phyloP scores from a whole-genome alignment of 495 filamentous ascomycete species.

The Penicillium bovifimosum region DNA sequence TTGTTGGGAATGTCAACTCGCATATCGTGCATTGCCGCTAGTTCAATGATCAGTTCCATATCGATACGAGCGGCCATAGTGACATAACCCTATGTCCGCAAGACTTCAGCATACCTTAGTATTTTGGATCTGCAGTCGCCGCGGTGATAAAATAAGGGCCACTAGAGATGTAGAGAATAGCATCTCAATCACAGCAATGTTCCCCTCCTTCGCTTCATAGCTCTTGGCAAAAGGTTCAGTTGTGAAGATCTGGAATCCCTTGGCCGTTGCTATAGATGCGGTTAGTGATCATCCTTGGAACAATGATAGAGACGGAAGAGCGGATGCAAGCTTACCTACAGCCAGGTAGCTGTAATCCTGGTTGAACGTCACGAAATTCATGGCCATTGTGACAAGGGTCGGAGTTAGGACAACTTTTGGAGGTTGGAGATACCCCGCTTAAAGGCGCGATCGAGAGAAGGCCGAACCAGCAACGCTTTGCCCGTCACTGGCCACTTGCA shows the following conservation, averaged over 20 bases:
- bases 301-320: neutral
- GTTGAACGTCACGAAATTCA: conserved; percentile 99
- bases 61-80: neutral
- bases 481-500: conserved; percentile 18
- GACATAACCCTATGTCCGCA: neutral
- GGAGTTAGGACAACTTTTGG: conserved; percentile 11
- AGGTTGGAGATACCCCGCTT: conserved; percentile 22
- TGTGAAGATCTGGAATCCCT: conserved; percentile 91
- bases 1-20: conserved; percentile 95
- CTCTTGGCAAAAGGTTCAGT: conserved; percentile 93
- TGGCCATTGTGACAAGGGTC: conserved; percentile 48
- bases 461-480: conserved; percentile 18
- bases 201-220: conserved; percentile 86
- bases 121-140: conserved; percentile 90
- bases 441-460: conserved; percentile 2
- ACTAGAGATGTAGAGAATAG: conserved; percentile 98
- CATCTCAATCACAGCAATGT: conserved; percentile 95
- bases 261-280: conserved; percentile 62
- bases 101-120: conserved; percentile 67
- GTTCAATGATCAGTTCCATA: neutral
- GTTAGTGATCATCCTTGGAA: conserved; percentile 23
- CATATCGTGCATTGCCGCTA: conserved; percentile 93
- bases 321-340: conserved; percentile 56
- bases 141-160: conserved; percentile 81
- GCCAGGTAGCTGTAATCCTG: conserved; percentile 96